Evolutionary conservation across 768 basidiomycete species (phyloP).

Genomic region (Clitopilus hobsonii): DNA sequence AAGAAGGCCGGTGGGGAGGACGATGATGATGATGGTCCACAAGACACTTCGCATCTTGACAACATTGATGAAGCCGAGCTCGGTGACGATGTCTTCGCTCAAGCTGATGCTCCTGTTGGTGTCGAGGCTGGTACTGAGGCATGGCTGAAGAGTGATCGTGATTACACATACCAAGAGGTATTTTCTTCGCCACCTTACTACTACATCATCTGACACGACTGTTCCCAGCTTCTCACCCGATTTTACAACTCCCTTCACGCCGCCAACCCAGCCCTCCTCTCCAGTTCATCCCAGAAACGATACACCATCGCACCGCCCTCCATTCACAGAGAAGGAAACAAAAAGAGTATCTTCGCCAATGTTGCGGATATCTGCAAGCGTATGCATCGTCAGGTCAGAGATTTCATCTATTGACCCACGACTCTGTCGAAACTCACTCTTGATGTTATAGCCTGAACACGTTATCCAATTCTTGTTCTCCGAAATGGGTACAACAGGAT

Average conservation of each 20-base stretch:
- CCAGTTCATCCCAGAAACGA: conserved; percentile 79
- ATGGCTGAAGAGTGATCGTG: conserved; percentile 91
- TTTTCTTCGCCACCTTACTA: not conserved
- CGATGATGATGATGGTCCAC: conserved; percentile 52
- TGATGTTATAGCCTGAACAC: conserved; percentile 75
- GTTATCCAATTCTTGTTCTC: conserved; percentile 96
- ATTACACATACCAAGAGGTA: conserved; percentile 96
- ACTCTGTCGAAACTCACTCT: not conserved
- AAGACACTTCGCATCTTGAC: conserved; percentile 57
- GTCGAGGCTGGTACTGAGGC: conserved; percentile 77
- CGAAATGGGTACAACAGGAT: conserved; percentile 97
- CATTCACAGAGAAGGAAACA: conserved; percentile 92
- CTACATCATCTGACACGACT: not conserved
- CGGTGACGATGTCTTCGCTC: conserved; percentile 85
- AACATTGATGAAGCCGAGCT: conserved; percentile 79
- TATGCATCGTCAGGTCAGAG: conserved; percentile 81
- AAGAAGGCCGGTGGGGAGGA: conserved; percentile 58
- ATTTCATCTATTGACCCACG: not conserved
- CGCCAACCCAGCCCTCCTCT: conserved; percentile 88
- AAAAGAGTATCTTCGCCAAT: conserved; percentile 96
- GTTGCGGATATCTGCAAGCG: conserved; percentile 96
- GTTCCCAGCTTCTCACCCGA: conserved; percentile 78
- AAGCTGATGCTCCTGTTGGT: conserved; percentile 49
- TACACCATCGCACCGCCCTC: conserved; percentile 97
- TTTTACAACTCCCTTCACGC: conserved; percentile 91